These are phyloP conservation scores for Phytophthora crassamura DNA, from an alignment of 352 stramenopile species.

Conservation along the genomic window DNA sequence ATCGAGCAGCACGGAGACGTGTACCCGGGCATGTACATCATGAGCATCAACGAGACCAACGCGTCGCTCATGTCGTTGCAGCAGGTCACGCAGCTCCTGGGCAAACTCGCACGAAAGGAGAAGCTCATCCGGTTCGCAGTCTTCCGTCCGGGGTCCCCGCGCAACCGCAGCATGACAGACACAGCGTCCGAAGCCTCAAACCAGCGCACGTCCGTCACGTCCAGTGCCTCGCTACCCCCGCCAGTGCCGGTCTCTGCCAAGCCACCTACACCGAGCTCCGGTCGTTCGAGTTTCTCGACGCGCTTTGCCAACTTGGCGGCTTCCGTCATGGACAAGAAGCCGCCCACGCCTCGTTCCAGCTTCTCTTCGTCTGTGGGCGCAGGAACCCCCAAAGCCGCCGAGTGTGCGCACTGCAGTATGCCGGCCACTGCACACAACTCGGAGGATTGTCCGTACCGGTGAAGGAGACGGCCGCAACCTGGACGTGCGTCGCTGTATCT, in stretches of 20 bases:
- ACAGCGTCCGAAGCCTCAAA: constrained; percentile 59
- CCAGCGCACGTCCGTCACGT: constrained; percentile 46
- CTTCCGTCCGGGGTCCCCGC: constrained; percentile 64
- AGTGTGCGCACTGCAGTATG: constrained; percentile 60
- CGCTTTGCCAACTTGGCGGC: constrained; percentile 67
- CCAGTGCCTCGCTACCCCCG: constrained; percentile 38
- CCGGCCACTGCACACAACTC: constrained; percentile 51
- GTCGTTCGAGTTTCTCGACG: constrained; percentile 49
- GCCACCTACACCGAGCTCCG: constrained; percentile 40
- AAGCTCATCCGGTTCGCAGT: constrained; percentile 85
- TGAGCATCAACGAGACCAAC: constrained; percentile 88
- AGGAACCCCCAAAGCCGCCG: constrained; percentile 40
- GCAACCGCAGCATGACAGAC: constrained; percentile 45
- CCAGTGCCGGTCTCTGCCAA: constrained; percentile 44
- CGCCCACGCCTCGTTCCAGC: constrained; percentile 36
- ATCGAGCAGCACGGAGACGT: constrained; percentile 75
- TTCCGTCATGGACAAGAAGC: constrained; percentile 63
- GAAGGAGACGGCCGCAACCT: constrained; percentile 10
- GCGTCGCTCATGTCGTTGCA: constrained; percentile 83
- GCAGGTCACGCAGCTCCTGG: constrained; percentile 72
- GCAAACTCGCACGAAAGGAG: constrained; percentile 77
- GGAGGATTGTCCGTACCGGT: constrained; percentile 61
- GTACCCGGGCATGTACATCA: constrained; percentile 85
- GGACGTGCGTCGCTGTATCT: neutral
- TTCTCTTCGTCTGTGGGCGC: constrained; percentile 24